Conservation (phyloP, 306 rosid genomes). For the Psophocarpus tetragonolobus region DNA sequence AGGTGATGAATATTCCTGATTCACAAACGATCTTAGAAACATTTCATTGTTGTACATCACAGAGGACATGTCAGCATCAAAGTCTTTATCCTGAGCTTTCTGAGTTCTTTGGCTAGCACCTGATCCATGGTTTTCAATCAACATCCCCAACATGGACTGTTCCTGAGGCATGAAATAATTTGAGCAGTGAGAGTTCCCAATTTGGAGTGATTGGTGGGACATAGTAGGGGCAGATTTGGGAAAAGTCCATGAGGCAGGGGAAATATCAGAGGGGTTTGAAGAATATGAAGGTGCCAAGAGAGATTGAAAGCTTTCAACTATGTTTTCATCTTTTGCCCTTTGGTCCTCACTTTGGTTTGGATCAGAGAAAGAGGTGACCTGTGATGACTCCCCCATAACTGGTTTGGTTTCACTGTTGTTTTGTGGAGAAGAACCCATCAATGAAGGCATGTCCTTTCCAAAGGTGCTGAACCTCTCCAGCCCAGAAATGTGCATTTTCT, state of each 20-base stretch:
- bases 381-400: conserved; percentile 42
- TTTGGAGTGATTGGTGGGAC: conserved; percentile 25
- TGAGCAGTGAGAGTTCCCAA: conserved; percentile 34
- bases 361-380: conserved; percentile 73
- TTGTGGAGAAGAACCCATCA: conserved; percentile 66
- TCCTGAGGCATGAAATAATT: conserved; percentile 38
- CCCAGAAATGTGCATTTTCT: conserved; percentile 50
- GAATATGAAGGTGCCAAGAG: conserved; percentile 26
- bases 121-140: conserved; percentile 45
- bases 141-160: conserved; percentile 44
- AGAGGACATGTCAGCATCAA: conserved; percentile 49
- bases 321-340: conserved; percentile 31
- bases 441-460: conserved; percentile 54
- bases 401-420: conserved; percentile 48
- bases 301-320: conserved; percentile 29
- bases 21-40: conserved; percentile 39
- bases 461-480: conserved; percentile 39
- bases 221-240: not conserved
- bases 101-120: not conserved
- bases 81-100: conserved; percentile 37
- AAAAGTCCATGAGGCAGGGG: conserved; percentile 39
- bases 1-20: conserved; percentile 48
- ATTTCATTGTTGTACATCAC: conserved; percentile 43
- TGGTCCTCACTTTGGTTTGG: conserved; percentile 47
- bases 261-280: conserved; percentile 32